Conservation (phyloP, 345 rosid genomes). For the Clausena lansium region DNA sequence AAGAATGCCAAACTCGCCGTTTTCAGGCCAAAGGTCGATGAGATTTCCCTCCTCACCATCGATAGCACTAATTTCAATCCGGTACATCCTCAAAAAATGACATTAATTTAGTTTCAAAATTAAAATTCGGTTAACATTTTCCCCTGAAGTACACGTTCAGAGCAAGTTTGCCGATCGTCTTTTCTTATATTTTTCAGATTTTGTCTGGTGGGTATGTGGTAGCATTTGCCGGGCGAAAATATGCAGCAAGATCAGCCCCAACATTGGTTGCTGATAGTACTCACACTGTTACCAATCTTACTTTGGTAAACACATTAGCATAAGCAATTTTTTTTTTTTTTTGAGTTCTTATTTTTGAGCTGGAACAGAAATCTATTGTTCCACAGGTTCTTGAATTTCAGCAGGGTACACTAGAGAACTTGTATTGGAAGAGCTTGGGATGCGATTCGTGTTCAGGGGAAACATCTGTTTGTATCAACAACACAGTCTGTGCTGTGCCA, state of each 20-base stretch:
- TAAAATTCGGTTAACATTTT: too few relatives aligned
- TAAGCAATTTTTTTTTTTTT: neutral
- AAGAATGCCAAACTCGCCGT: slow-evolving; percentile 59
- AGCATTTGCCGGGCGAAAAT: slow-evolving; percentile 87
- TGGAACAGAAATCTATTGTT: too few relatives aligned
- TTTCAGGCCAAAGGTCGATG: slow-evolving; percentile 78
- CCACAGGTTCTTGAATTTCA: slow-evolving; percentile 78
- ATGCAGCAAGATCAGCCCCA: slow-evolving; percentile 89
- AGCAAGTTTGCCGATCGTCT: neutral
- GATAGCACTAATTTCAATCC: slow-evolving; percentile 41
- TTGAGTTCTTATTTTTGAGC: too few relatives aligned
- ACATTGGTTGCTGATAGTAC: slow-evolving; percentile 56
- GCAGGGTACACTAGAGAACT: slow-evolving; percentile 68
- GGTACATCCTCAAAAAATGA: slow-evolving; percentile 35
- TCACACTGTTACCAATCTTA: slow-evolving; percentile 73
- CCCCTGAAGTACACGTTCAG: neutral
- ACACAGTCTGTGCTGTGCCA: slow-evolving; percentile 68
- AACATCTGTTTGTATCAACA: slow-evolving; percentile 46
- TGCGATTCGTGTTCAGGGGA: slow-evolving; percentile 55
- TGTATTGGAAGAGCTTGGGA: slow-evolving; percentile 80
- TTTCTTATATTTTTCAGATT: slow-evolving; percentile 25
- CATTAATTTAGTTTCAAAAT: too few relatives aligned
- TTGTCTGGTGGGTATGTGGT: slow-evolving; percentile 76
- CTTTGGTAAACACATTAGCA: slow-evolving; percentile 56
- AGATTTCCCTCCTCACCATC: slow-evolving; percentile 84